Base-by-base conservation (phyloP, 2,329 filamentous ascomycete species). In the Pezicula neosporulosa region DNA sequence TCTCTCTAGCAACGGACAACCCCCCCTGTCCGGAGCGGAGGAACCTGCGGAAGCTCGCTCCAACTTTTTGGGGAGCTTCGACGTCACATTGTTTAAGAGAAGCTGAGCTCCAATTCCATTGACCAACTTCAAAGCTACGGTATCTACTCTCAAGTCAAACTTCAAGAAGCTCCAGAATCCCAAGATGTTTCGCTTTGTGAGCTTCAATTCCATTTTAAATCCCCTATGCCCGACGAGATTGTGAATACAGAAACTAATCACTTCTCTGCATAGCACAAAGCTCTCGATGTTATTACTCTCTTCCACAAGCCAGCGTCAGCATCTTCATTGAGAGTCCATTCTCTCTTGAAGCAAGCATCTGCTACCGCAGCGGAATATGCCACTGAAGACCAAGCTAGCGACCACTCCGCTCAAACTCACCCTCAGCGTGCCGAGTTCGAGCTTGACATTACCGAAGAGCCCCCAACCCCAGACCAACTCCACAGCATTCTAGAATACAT, bases 271-370 rank as follows among this genome's bases (percentile, higher is more conserved):
- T 64, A 91, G 87, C 82, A 78, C 72, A 92, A 90, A 78, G 81
- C 87, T 60, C 81, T 89, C 70, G 92, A 97, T 76, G 89, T 96
- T 60, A 83, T 97, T 68, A 97, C 93, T 55, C 86, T 99, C 77
- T 99, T 97, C 79, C 92, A 97, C 81, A 89, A 89, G 71, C 82
- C 93, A 52, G 80, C 78, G 62, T 81, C 82, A 49, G 81, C 87
- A 19, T 78, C 86, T 57, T 97, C 92, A 3, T 76, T 82, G 47
- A 83, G 87, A 54, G 87, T 87, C 30, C 82, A 86, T 55, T 86
- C 82, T 39, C 74, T 96, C 48, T 82, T 97, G 54, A 95, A 94
- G 74, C 85, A 93, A 72, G 80, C 84, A 30, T 88, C 89, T 24
- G 85, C 87, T 44, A 83, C 82, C 44, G 84, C 89, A 12, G 70